Percentiles rank a stretch among this genome's conserved stretches.
Evolutionary conservation across 768 basidiomycete species (phyloP).

Genomic region (Pleurotus cornucopiae): DNA sequence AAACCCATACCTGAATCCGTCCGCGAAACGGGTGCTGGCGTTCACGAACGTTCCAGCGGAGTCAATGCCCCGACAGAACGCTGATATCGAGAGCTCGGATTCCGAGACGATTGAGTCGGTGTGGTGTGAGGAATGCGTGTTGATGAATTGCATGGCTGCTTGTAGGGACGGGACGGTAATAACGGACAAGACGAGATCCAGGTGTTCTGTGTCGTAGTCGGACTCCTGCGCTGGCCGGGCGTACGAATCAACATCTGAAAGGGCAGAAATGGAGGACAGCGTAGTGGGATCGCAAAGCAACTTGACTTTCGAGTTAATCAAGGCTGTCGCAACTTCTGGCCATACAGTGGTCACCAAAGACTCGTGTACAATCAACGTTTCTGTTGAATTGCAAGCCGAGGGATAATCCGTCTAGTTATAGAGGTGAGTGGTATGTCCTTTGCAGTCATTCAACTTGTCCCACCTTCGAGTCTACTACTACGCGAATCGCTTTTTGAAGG

Average conservation of each 20-base stretch:
- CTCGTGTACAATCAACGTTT: conserved; percentile 85
- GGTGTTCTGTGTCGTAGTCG: conserved; percentile 85
- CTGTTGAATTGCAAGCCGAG: conserved; percentile 91
- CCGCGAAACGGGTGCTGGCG: conserved; percentile 93
- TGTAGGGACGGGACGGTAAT: conserved; percentile 65
- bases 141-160: conserved; percentile 84
- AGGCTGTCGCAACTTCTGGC: conserved; percentile 72
- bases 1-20: conserved; percentile 95
- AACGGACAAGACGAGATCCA: conserved; percentile 82
- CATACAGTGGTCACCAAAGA: conserved; percentile 70
- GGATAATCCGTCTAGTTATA: conserved; percentile 78
- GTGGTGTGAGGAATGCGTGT: conserved; percentile 90
- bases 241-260: conserved; percentile 39
- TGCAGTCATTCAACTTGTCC: conserved; percentile 5
- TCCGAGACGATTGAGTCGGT: conserved; percentile 94
- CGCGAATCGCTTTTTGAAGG: conserved; percentile 70
- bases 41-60: conserved; percentile 93
- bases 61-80: conserved; percentile 86
- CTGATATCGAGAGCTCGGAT: conserved; percentile 52
- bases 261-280: conserved; percentile 45
- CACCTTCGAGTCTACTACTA: conserved; percentile 92
- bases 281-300: conserved; percentile 77
- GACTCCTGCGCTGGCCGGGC: conserved; percentile 49
- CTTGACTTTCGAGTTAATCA: conserved; percentile 64
- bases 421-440: neutral